Base-by-base conservation (phyloP, 192 early-diverging fungal genomes). In the Gorgonomyces haynaldii region DNA sequence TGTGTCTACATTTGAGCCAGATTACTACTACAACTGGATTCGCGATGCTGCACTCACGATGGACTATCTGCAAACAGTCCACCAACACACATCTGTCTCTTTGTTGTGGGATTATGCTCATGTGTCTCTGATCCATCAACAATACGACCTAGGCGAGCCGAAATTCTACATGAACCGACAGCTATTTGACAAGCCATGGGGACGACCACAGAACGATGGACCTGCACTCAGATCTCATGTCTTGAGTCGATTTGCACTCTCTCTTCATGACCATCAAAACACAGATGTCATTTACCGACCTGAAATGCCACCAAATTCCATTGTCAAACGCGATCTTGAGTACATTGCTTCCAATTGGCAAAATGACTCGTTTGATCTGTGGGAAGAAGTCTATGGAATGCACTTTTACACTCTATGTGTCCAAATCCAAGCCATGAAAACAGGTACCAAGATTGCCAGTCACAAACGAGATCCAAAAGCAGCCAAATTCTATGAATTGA, bases 11-110 rank as follows among this genome's bases (percentile, higher is more conserved):
- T 13, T 4, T 6, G 34, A 55, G 16, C 58, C 58, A 45, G 66
- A 89, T 62, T 89, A 89, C 66, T 89, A 67, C 32, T 89, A 83
- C 36, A 39, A 66, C 12, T 89, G 86, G 86, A 72, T 73, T 8
- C 61, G 84, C 5, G 83, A 85, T 32, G 53, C 77, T 12, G 79
- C 72, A 4, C 64, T 84, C 9, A 64, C 65, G 6, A 76, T 81
- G 73, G 40, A 53, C 44, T 70, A 66, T n/a, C 40, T 79, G 7
- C 26, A 51, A 34, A 34, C 32, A 15, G 32, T 34, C 32, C 21
- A 36, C 16, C 19, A 45, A 45, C 10, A 20, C 10, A n/a, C 17
- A 15, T 21, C 46, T 23, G 53, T 52, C 41, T 9, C 26, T 6
- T 36, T 58, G 20, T n/a, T 76, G 15, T 57, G 42, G 32, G 58